Percentiles rank a stretch among this genome's conserved stretches.
phyloP scores from a whole-genome alignment of 805 yeast species.

The Yarrowia sp. region DNA sequence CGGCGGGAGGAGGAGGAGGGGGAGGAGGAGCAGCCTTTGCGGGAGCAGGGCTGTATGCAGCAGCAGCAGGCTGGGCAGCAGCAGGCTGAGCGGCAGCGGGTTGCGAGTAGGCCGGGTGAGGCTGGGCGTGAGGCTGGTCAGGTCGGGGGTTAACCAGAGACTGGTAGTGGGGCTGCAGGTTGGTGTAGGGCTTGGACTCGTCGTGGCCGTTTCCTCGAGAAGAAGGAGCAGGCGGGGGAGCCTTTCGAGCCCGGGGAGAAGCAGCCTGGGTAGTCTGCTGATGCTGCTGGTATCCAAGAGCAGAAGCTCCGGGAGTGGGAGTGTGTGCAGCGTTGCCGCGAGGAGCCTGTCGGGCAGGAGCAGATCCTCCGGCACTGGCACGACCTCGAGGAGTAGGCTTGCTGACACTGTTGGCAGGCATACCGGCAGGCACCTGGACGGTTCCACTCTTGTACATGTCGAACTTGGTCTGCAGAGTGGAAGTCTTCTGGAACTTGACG shows the following conservation, averaged over 20 bases:
- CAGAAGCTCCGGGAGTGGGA: conserved; percentile 19
- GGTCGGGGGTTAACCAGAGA: conserved; percentile 13
- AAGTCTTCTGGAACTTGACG: conserved; percentile 66
- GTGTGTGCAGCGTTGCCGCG: conserved; percentile 30
- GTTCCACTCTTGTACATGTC: conserved; percentile 87
- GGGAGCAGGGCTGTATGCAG: conserved; percentile 28
- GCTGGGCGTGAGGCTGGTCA: neutral
- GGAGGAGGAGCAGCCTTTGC: conserved; percentile 37
- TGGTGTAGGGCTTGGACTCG: conserved; percentile 1
- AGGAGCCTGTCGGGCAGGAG: conserved; percentile 30
- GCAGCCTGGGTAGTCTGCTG: conserved; percentile 13
- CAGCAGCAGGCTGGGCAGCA: conserved; percentile 34
- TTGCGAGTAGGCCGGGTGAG: conserved; percentile 28
- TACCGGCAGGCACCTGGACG: conserved; percentile 76
- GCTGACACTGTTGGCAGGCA: conserved; percentile 68
- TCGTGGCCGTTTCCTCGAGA: conserved; percentile 22
- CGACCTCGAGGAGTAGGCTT: conserved; percentile 59
- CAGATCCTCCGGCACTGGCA: conserved; percentile 20
- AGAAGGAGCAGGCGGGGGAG: conserved; percentile 30
- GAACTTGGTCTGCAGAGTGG: conserved; percentile 59
- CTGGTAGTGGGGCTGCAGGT: conserved; percentile 17
- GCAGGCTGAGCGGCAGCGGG: conserved; percentile 32
- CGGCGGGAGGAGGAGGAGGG: conserved; percentile 46
- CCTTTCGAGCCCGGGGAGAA: conserved; percentile 33
- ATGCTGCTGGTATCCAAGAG: conserved; percentile 19